Percentiles rank a stretch among this genome's conserved stretches.
phyloP scores from a whole-genome alignment of 148 eudicot genomes.

The Euryodendron excelsum region DNA sequence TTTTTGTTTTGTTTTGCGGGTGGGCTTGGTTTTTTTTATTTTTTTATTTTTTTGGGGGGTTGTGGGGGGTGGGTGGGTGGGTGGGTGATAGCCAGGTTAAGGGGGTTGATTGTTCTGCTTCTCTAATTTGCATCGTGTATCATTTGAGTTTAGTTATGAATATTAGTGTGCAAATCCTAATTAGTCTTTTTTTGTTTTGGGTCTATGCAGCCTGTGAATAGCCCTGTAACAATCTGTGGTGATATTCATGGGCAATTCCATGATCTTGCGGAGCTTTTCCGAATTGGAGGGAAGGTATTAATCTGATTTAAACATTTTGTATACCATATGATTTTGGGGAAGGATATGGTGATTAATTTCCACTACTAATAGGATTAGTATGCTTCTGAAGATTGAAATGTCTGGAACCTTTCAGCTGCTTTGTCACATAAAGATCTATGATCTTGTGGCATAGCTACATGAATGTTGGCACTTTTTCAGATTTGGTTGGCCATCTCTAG shows the following conservation, averaged over 20 bases:
- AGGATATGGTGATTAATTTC: background rate
- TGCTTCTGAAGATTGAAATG: background rate
- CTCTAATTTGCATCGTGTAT: background rate
- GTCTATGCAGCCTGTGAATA: slow-evolving; percentile 81
- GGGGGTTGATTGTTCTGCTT: slow-evolving; percentile 13
- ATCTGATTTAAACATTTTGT: background rate
- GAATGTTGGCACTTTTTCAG: background rate
- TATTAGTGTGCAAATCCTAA: background rate
- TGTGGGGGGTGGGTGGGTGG: slow-evolving; percentile 10
- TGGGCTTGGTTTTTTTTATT: background rate
- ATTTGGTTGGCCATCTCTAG: background rate
- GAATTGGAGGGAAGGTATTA: slow-evolving; percentile 89
- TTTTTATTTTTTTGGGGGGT: background rate
- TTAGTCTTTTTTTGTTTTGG: slow-evolving; percentile 12
- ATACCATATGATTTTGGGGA: slow-evolving; percentile 2
- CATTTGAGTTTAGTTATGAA: background rate
- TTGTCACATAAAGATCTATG: background rate
- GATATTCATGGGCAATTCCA: slow-evolving; percentile 99
- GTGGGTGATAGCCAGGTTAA: background rate
- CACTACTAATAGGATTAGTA: slow-evolving; percentile 38
- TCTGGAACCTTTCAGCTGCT: background rate
- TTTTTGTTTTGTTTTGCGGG: too few species aligned
- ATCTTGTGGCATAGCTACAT: background rate
- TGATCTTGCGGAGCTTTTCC: slow-evolving; percentile 97
- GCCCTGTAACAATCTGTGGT: slow-evolving; percentile 97